Conservation (phyloP, 1,284 basidiomycete genomes). For the Waitea zeae region DNA sequence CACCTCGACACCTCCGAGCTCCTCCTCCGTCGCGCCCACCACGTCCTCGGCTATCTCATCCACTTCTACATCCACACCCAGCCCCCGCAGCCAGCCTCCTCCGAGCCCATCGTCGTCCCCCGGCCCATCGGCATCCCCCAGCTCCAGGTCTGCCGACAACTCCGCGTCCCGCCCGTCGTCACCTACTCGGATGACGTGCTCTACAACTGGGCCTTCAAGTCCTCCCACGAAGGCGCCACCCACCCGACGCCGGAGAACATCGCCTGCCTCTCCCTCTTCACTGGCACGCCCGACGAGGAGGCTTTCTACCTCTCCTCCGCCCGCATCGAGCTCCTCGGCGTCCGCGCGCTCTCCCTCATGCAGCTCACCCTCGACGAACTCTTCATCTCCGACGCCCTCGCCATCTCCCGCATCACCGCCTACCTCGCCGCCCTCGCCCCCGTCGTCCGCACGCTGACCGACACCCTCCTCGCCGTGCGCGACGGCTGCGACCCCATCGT, state of each 20-base stretch:
- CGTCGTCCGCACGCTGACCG: conserved; percentile 50
- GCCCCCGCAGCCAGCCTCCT: too few species aligned
- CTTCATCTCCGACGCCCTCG: conserved; percentile 74
- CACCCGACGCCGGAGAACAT: conserved; percentile 35
- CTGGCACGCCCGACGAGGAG: conserved; percentile 68
- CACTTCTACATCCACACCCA: conserved; percentile 83
- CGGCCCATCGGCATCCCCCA: conserved; percentile 62
- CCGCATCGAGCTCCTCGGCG: conserved; percentile 85
- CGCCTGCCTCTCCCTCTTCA: conserved; percentile 51
- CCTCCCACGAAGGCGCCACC: conserved; percentile 8
- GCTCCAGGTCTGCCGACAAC: conserved; percentile 53
- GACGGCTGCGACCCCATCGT: conserved; percentile 61
- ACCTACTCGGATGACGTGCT: conserved; percentile 91
- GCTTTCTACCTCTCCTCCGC: conserved; percentile 85
- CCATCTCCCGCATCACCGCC: conserved; percentile 51
- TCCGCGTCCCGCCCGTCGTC: conserved; percentile 79
- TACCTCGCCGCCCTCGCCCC: conserved; percentile 53
- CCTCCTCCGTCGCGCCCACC: conserved; percentile 66
- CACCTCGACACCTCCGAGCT: conserved; percentile 32
- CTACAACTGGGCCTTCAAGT: conserved; percentile 67
- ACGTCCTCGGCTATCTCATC: conserved; percentile 71
- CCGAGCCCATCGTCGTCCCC: conserved; percentile 45
- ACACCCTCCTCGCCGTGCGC: conserved; percentile 46
- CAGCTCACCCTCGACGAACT: conserved; percentile 80
- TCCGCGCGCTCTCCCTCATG: conserved; percentile 77